Conservation (phyloP, 1,284 basidiomycete species). For the Leccinum pachyderme region DNA sequence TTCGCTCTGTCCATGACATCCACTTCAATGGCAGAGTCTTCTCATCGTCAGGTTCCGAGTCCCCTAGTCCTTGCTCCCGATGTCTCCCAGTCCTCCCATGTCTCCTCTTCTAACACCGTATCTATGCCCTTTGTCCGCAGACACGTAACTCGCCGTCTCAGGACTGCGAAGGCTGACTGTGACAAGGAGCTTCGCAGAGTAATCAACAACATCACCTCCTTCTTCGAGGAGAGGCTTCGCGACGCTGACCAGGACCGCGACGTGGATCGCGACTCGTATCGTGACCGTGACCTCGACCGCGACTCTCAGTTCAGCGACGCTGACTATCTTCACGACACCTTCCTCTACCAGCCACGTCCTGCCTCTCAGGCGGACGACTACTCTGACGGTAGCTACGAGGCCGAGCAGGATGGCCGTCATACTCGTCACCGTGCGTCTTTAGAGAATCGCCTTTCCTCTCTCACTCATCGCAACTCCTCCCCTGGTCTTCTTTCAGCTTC, state of each 20-base stretch:
- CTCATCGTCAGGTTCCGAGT: constrained; percentile 69
- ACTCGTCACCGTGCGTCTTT: constrained; percentile 73
- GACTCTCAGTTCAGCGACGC: constrained; percentile 53
- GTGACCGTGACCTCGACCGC: constrained; percentile 45
- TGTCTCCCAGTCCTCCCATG: constrained; percentile 28
- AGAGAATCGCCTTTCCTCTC: constrained; percentile 44
- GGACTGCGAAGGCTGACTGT: constrained; percentile 92
- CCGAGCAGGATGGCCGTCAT: constrained; percentile 66
- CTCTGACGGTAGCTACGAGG: constrained; percentile 77
- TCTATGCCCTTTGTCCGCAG: constrained; percentile 91
- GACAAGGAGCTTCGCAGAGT: constrained; percentile 93
- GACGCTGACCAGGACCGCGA: constrained; percentile 66
- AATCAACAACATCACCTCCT: constrained; percentile 88
- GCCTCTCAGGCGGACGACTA: constrained; percentile 64
- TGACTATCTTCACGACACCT: constrained; percentile 58
- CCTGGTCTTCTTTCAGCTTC: constrained; percentile 61
- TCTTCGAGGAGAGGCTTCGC: constrained; percentile 87
- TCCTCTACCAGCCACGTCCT: constrained; percentile 54
- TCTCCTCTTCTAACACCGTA: constrained; percentile 66
- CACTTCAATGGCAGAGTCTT: constrained; percentile 24
- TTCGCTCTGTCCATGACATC: constrained; percentile 11
- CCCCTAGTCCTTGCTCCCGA: constrained; percentile 76
- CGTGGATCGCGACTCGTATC: constrained; percentile 57
- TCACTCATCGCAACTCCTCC: constrained; percentile 55
- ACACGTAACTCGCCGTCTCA: constrained; percentile 91